Evolutionary conservation across 1,284 basidiomycete genomes (phyloP).

Genomic region (Irpex rosettiformis): DNA sequence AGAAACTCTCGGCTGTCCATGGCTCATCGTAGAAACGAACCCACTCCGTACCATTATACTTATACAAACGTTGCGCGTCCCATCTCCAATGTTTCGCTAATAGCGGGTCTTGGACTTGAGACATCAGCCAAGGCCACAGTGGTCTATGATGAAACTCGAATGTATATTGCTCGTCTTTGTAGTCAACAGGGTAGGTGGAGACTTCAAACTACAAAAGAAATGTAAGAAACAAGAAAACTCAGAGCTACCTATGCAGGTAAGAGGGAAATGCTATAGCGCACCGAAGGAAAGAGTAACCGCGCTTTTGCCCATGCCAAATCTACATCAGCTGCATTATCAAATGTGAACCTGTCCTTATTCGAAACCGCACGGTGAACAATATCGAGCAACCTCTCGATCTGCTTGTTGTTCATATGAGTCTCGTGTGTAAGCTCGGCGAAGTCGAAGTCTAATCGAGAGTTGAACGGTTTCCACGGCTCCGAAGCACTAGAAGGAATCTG

Average conservation of each 20-base stretch:
- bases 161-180: conserved; percentile 7
- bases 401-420: conserved; percentile 16
- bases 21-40: conserved; percentile 32
- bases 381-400: conserved; percentile 16
- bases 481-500: background rate
- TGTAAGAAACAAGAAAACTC: background rate
- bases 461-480: conserved; percentile 18
- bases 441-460: conserved; percentile 24
- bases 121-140: conserved; percentile 13
- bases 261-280: background rate
- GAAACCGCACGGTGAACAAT: background rate
- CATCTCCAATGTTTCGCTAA: conserved; percentile 21
- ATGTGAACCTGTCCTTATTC: background rate
- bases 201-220: background rate
- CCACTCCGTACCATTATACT: conserved; percentile 27
- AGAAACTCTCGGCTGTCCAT: conserved; percentile 20
- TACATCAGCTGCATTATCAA: background rate
- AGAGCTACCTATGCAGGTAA: background rate
- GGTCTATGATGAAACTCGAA: conserved; percentile 14
- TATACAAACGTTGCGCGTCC: conserved; percentile 24
- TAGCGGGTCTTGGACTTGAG: conserved; percentile 14
- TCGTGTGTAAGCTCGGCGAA: conserved; percentile 25
- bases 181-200: background rate
- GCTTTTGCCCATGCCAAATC: background rate
- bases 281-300: background rate